These are phyloP conservation scores for Prunus yedoensis DNA, from an alignment of 331 rosid species.

Conservation along the genomic window DNA sequence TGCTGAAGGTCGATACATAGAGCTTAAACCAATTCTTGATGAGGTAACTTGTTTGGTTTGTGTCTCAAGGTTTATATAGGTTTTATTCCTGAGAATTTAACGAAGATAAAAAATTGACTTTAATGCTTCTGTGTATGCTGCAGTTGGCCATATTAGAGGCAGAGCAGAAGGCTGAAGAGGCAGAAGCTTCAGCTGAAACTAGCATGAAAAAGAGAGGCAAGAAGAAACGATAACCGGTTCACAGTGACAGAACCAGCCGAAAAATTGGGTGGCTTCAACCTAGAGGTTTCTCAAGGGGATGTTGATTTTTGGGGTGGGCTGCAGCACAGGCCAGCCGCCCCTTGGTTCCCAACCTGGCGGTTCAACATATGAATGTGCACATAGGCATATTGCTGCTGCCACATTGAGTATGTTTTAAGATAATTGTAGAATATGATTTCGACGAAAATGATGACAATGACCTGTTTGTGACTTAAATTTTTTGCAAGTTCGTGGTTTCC, in stretches of 20 bases:
- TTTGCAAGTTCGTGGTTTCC: neutral
- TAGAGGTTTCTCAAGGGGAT: no score
- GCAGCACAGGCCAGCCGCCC: no score
- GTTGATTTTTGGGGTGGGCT: no score
- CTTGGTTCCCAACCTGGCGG: no score
- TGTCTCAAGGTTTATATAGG: neutral
- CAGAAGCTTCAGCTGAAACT: constrained; percentile 89
- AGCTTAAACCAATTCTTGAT: constrained; percentile 94
- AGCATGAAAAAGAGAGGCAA: constrained; percentile 79
- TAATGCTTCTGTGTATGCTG: constrained; percentile 22
- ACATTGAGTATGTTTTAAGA: neutral
- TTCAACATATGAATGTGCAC: neutral
- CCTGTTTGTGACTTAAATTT: neutral
- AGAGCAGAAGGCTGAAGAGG: constrained; percentile 93
- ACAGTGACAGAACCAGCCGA: no score
- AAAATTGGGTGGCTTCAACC: no score
- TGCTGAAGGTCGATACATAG: constrained; percentile 79
- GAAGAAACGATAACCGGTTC: constrained; percentile 49
- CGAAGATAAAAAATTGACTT: neutral
- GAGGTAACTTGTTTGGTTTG: constrained; percentile 59
- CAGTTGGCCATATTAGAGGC: constrained; percentile 89
- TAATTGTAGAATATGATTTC: neutral
- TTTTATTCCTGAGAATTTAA: constrained; percentile 4
- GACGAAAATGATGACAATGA: neutral
- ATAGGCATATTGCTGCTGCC: neutral